These are phyloP conservation scores for Fusarium irregulare DNA, from an alignment of 2,329 filamentous ascomycete species.

Conservation along the genomic window DNA sequence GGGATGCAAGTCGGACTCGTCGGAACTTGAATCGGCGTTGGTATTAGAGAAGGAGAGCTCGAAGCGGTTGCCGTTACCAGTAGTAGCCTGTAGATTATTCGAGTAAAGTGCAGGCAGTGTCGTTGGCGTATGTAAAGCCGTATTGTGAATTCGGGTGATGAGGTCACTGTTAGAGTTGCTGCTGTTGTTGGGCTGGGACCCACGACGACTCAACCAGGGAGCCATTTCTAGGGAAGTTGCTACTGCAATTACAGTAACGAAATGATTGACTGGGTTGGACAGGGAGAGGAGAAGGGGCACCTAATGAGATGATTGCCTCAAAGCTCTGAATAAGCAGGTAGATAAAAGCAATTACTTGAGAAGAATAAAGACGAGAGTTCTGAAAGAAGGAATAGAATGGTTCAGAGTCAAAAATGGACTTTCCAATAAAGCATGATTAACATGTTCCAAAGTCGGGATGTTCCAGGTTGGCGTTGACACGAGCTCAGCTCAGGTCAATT, in stretches of 20 bases:
- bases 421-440: conserved; percentile 28
- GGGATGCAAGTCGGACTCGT: conserved; percentile 55
- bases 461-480: conserved; percentile 19
- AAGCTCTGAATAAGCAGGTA: neutral
- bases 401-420: conserved; percentile 2
- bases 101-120: conserved; percentile 41
- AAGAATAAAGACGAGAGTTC: neutral
- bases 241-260: conserved; percentile 9
- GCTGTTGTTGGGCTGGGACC: conserved; percentile 45
- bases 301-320: neutral
- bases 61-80: conserved; percentile 35
- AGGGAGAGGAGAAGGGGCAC: conserved; percentile 11
- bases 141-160: conserved; percentile 53
- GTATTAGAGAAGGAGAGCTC: conserved; percentile 47
- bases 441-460: conserved; percentile 25
- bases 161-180: conserved; percentile 46
- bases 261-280: neutral
- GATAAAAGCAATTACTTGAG: neutral
- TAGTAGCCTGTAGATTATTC: conserved; percentile 7
- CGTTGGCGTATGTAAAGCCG: conserved; percentile 50
- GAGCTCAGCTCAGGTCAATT: conserved; percentile 9
- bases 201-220: conserved; percentile 48
- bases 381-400: conserved; percentile 5
- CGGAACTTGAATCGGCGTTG: conserved; percentile 57
- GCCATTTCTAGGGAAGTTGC: conserved; percentile 47